Base-by-base conservation (phyloP, 805 yeast species). In the Schwanniomyces yamadae region DNA sequence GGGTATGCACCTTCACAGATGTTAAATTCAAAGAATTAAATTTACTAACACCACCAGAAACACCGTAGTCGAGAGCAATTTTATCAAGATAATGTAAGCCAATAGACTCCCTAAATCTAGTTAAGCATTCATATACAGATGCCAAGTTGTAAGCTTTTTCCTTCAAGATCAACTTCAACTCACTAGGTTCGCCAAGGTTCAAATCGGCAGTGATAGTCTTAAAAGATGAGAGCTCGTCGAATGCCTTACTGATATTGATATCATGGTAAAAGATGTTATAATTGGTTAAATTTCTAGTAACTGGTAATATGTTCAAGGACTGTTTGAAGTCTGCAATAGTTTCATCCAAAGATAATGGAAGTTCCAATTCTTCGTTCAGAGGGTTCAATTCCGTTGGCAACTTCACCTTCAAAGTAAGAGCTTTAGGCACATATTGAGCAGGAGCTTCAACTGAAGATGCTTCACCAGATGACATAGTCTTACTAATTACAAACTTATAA, bases 131-230 rank as follows among this genome's bases (percentile, higher is more conserved):
- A 41, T 78, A 65, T 19, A 84, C 80, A 20, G 72, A 64, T 28
- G 73, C 67, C 54, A 77, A 80, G 40, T 72, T 79, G 65, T 86
- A 86, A 1, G 81, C 66, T 35, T 69, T 73, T 38, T 76, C 76
- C 24, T 60, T 69, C 42, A 85, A 55, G 12, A 55, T 59, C 32
- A 85, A 54, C 1, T 54, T 44, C n/a, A 77, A 48, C 15, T 52
- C 51, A 4, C 53, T 55, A 6, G 50, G 45, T 21, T 41, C 45
- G 26, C 34, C 31, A 11, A 48, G 18, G 3, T 49, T 43, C 39
- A 57, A 48, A 10, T 36, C 40, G 4, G 42, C 40, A 17, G 56
- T 34, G 11, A 56, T 52, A 7, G 54, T 56, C 6, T 43, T 48
- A 36, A 63, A 57, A 12, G 62, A 37, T 14, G 49, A 42, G 21